phyloP scores from a whole-genome alignment of 2,329 filamentous ascomycete species.

The Cryphonectria nitschkei region DNA sequence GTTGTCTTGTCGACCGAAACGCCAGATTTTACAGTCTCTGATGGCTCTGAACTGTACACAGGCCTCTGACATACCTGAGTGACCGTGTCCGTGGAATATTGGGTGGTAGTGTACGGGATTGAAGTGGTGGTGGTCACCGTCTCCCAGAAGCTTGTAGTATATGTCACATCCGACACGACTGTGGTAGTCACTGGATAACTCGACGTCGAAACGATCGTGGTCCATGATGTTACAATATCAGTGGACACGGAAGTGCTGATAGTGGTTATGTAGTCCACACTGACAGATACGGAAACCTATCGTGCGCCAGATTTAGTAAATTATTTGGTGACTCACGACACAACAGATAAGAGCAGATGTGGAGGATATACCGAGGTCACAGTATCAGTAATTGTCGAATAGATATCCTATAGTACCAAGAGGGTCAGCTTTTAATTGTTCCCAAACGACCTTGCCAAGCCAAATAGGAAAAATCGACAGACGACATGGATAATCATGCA shows the following conservation, averaged over 20 bases:
- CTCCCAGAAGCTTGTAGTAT: conserved; percentile 15
- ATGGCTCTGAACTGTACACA: not conserved
- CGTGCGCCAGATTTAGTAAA: not conserved
- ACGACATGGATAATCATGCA: not conserved
- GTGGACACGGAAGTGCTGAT: not conserved
- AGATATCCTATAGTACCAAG: not conserved
- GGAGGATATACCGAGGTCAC: not conserved
- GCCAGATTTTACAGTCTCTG: not conserved
- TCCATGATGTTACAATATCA: not conserved
- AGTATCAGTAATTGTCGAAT: conserved; percentile 6
- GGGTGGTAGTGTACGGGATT: not conserved
- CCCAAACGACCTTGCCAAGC: not conserved
- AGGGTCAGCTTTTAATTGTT: not conserved
- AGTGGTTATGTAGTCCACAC: not conserved
- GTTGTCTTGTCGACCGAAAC: too few relatives aligned
- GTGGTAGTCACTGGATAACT: conserved; percentile 28
- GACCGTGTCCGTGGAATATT: not conserved
- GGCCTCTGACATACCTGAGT: not conserved
- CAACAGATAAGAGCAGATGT: not conserved
- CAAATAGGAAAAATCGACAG: not conserved
- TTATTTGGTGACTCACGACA: too few relatives aligned
- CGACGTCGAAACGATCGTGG: not conserved
- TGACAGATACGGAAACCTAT: conserved; percentile 1
- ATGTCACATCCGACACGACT: conserved; percentile 28
- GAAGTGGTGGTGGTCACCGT: not conserved